phyloP scores from a whole-genome alignment of 2,329 filamentous ascomycete species.

The Epichloe typhina region DNA sequence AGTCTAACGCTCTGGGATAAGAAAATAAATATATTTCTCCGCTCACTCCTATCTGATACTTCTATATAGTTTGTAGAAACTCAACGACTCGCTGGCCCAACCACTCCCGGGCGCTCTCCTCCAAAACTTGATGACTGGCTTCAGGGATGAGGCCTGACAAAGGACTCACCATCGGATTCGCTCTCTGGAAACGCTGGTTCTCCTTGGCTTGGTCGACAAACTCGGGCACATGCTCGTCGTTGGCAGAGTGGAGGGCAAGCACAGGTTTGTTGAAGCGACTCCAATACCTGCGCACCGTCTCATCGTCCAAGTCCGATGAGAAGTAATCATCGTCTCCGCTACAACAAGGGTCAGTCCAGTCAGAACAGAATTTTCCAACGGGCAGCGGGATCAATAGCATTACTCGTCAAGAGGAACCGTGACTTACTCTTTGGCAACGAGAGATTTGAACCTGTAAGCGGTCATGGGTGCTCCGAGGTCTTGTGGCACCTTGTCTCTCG shows the following conservation, averaged over 20 bases:
- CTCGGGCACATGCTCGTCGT: conserved; percentile 52
- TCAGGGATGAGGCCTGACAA: conserved; percentile 40
- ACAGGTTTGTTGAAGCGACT: conserved; percentile 45
- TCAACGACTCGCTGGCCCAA: conserved; percentile 31
- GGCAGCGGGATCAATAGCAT: not conserved
- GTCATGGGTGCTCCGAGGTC: conserved; percentile 33
- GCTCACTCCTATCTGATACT: conserved; percentile 1
- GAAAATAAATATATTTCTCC: not conserved
- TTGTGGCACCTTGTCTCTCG: conserved; percentile 27
- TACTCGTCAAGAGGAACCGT: not conserved
- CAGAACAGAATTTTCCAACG: not conserved
- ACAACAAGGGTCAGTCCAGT: not conserved
- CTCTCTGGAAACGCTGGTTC: conserved; percentile 41
- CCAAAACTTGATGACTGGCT: conserved; percentile 36
- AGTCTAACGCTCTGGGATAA: not conserved
- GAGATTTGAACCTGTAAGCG: conserved; percentile 38
- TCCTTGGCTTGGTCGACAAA: conserved; percentile 43
- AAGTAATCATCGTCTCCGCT: conserved; percentile 78
- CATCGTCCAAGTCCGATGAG: conserved; percentile 56
- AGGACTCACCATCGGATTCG: conserved; percentile 32
- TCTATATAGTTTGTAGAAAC: conserved; percentile 26
- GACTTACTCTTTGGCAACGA: conserved; percentile 36
- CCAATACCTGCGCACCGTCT: conserved; percentile 51
- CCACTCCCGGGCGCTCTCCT: conserved; percentile 33
- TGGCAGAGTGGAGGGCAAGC: conserved; percentile 50